Conservation (phyloP, 495 filamentous ascomycete genomes). For the Tuber umbilicatum region DNA sequence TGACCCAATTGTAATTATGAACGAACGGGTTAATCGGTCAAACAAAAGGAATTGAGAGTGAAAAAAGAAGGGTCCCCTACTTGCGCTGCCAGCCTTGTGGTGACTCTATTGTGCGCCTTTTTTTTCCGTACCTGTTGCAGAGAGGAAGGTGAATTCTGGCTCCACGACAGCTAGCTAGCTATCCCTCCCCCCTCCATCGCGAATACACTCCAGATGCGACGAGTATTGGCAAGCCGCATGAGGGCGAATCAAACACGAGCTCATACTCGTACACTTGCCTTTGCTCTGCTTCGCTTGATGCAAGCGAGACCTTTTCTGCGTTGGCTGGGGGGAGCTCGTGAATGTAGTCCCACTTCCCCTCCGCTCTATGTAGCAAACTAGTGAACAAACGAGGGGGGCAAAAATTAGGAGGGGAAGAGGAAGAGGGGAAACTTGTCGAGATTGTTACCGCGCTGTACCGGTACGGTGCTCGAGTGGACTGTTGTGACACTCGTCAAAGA, state of each 20-base stretch:
- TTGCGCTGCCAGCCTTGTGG: not conserved
- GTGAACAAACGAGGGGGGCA: not conserved
- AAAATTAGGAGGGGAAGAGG: not conserved
- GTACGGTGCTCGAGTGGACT: not conserved
- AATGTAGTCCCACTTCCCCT: not conserved
- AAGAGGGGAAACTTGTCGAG: not conserved
- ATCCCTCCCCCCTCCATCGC: not conserved
- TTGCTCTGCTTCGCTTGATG: not conserved
- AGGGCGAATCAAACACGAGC: not conserved
- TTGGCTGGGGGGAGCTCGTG: not conserved
- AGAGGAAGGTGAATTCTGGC: not conserved
- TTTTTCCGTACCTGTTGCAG: not conserved
- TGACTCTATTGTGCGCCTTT: not conserved
- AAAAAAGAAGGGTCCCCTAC: not conserved
- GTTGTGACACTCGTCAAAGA: not conserved
- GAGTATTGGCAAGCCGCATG: not conserved
- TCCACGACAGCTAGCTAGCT: not conserved
- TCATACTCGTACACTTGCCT: not conserved
- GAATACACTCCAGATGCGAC: not conserved
- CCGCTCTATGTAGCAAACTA: not conserved
- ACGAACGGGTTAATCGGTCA: not conserved
- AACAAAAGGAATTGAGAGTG: constrained; percentile 8
- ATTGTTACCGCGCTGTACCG: no score
- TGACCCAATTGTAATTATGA: not conserved
- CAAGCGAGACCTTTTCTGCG: not conserved